A percentile compares a stretch with the other conserved stretches of the same genome.
Conservation (phyloP, 768 basidiomycete species). For the Lactarius vividus region DNA sequence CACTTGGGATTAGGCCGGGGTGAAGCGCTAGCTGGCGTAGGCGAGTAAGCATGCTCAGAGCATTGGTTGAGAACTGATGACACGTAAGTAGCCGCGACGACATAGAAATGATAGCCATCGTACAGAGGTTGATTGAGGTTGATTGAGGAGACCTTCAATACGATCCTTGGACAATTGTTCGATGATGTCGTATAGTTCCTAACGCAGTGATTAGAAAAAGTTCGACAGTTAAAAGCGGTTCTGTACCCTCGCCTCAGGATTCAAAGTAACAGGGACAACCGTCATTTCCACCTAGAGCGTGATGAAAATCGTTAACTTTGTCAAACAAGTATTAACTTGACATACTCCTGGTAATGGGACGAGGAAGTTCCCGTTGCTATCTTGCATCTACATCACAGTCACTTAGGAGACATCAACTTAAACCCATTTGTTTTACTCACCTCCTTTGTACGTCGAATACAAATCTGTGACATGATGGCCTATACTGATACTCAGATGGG, state of each 20-base stretch:
- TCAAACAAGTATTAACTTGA: conserved; percentile 37
- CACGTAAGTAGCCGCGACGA: conserved; percentile 12
- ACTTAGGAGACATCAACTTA: background rate
- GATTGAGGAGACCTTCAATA: conserved; percentile 53
- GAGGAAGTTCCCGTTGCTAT: conserved; percentile 66
- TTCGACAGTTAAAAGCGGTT: conserved; percentile 3
- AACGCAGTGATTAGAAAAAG: conserved; percentile 1
- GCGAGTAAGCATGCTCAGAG: conserved; percentile 81
- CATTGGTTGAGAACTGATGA: conserved; percentile 59
- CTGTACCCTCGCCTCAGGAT: conserved; percentile 58
- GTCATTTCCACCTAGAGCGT: conserved; percentile 69
- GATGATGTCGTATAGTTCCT: conserved; percentile 69
- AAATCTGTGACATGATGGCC: conserved; percentile 75
- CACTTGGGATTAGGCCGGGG: conserved; percentile 66
- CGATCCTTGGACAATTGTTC: conserved; percentile 60
- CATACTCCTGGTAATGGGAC: conserved; percentile 58
- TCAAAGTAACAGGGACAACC: conserved; percentile 64
- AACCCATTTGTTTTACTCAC: conserved; percentile 35
- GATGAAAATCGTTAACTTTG: conserved; percentile 30
- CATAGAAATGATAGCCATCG: conserved; percentile 10
- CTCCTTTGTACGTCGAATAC: conserved; percentile 83
- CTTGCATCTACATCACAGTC: conserved; percentile 69
- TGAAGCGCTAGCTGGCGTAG: conserved; percentile 81
- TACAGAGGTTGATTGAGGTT: conserved; percentile 37
- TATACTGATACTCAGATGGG: conserved; percentile 32